Percentiles rank a stretch among this genome's conserved stretches.
Conservation (phyloP, 306 rosid genomes). For the Pyrus pyrifolia region DNA sequence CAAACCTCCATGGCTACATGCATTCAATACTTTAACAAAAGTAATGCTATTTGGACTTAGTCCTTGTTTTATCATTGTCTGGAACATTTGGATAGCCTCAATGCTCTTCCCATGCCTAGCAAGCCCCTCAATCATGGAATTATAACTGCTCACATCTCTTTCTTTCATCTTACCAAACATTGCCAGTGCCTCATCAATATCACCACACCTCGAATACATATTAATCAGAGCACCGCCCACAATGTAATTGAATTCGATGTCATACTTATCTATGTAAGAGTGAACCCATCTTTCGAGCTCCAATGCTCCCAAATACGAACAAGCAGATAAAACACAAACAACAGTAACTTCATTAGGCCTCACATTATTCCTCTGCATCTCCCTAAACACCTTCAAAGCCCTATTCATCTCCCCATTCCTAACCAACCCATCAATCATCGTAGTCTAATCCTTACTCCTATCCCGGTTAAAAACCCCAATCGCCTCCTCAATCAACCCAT, state of each 20-base stretch:
- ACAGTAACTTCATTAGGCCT: constrained; percentile 18
- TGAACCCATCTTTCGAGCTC: constrained; percentile 30
- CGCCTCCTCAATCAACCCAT: constrained; percentile 32
- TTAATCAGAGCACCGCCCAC: constrained; percentile 35
- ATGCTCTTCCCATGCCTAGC: constrained; percentile 45
- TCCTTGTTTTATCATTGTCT: constrained; percentile 20
- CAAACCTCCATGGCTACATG: constrained; percentile 50
- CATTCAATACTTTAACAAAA: constrained; percentile 36
- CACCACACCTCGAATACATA: constrained; percentile 43
- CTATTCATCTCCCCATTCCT: constrained; percentile 16
- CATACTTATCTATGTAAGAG: constrained; percentile 6
- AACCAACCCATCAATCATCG: constrained; percentile 15
- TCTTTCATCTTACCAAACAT: constrained; percentile 25
- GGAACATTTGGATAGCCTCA: constrained; percentile 27
- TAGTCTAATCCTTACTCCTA: constrained; percentile 12
- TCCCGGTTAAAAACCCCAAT: constrained; percentile 14
- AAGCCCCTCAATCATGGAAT: constrained; percentile 40
- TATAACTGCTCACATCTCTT: constrained; percentile 35
- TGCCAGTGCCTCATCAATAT: constrained; percentile 22
- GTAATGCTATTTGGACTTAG: constrained; percentile 32
- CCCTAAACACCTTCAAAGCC: constrained; percentile 18
- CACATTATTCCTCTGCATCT: constrained; percentile 16
- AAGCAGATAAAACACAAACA: constrained; percentile 25
- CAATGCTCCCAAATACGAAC: constrained; percentile 39
- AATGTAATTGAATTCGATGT: constrained; percentile 26